These are phyloP conservation scores for Gaeumannomyces tritici DNA, from an alignment of 2,329 filamentous ascomycete species.

Conservation along the genomic window DNA sequence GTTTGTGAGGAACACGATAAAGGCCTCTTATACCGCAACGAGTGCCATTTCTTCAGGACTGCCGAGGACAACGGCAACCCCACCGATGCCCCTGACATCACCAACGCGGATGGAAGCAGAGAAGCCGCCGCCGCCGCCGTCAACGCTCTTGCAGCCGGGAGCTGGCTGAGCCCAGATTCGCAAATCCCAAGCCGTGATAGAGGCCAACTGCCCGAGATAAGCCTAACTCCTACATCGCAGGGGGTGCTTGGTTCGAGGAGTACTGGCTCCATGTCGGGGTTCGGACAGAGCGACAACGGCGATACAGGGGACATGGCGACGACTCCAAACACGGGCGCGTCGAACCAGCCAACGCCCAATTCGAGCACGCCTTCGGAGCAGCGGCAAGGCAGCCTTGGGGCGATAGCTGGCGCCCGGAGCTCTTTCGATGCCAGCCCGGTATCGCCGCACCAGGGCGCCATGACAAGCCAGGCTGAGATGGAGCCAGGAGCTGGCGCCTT, in stretches of 20 bases:
- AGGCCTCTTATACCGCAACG: constrained; percentile 31
- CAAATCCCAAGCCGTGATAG: constrained; percentile 19
- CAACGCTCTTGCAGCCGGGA: constrained; percentile 9
- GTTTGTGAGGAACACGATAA: constrained; percentile 12
- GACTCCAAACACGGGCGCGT: constrained; percentile 39
- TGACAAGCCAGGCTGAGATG: neutral
- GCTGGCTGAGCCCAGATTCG: constrained; percentile 30
- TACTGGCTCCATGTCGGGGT: constrained; percentile 17
- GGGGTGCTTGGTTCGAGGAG: constrained; percentile 1
- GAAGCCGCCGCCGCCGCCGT: constrained; percentile 3
- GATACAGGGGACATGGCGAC: constrained; percentile 36
- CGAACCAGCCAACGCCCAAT: constrained; percentile 49
- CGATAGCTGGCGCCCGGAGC: constrained; percentile 14
- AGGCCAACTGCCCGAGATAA: neutral
- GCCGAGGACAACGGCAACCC: constrained; percentile 30
- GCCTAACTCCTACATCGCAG: constrained; percentile 4
- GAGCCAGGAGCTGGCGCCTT: neutral
- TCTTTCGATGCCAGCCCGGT: constrained; percentile 45
- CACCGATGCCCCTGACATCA: constrained; percentile 26
- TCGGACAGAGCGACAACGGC: constrained; percentile 29
- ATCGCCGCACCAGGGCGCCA: constrained; percentile 26
- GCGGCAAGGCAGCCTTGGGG: constrained; percentile 13
- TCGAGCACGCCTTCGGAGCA: constrained; percentile 42
- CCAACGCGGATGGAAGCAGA: constrained; percentile 16
- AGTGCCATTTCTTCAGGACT: constrained; percentile 32